Evolutionary conservation across 2,329 filamentous ascomycete species (phyloP).

Genomic region (Trichoderma harzianum): DNA sequence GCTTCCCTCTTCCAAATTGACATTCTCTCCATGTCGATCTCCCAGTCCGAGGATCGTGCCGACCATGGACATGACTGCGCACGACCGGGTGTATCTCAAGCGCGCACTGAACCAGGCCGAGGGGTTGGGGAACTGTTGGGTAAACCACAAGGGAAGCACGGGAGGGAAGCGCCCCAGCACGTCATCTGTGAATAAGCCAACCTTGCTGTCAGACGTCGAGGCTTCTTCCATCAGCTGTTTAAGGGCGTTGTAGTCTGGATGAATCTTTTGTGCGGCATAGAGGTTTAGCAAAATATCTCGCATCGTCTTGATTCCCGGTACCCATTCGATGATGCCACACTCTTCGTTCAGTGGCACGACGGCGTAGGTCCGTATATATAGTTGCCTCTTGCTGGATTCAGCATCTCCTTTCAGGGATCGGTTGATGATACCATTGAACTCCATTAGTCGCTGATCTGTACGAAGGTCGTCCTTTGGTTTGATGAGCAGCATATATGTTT

Average conservation of each 20-base stretch:
- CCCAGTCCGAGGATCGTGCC: constrained; percentile 91
- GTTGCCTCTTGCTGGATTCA: constrained; percentile 81
- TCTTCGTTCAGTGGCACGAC: constrained; percentile 97
- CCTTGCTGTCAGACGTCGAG: constrained; percentile 54
- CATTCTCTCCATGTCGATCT: constrained; percentile 95
- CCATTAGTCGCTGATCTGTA: constrained; percentile 97
- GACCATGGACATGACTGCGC: constrained; percentile 99
- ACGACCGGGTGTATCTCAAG: constrained; percentile 85
- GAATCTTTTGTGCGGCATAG: constrained; percentile 71
- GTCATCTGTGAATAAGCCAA: constrained; percentile 66
- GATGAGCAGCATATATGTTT: constrained; percentile 83
- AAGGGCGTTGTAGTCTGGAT: constrained; percentile 66
- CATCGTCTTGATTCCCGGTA: constrained; percentile 90
- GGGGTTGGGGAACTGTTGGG: constrained; percentile 90
- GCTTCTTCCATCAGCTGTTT: constrained; percentile 62
- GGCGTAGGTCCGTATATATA: constrained; percentile 96
- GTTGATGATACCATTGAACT: constrained; percentile 99
- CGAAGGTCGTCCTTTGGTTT: constrained; percentile 98
- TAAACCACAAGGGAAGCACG: constrained; percentile 90
- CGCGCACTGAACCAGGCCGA: constrained; percentile 88
- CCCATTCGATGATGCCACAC: constrained; percentile 97
- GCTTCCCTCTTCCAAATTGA: constrained; percentile 88
- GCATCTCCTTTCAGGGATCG: constrained; percentile 86
- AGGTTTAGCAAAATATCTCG: constrained; percentile 82
- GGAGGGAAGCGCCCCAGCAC: constrained; percentile 69